Evolutionary conservation across 805 yeast species (phyloP), one percentile per base, ranked within the genome.

Genomic region (Debaryomyces castellii): DNA sequence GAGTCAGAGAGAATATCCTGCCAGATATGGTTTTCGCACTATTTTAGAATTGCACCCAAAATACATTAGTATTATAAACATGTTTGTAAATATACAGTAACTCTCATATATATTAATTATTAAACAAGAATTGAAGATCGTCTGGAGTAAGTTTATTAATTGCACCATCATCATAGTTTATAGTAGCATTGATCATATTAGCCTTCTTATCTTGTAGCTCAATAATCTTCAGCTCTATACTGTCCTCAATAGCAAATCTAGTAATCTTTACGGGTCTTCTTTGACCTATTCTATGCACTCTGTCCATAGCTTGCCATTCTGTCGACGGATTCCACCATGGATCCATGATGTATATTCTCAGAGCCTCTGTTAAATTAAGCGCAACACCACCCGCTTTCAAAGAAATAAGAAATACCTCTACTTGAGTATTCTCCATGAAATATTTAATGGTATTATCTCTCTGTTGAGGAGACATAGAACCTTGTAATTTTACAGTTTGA

Each of bases 311-410:
- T 64, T 94, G 99, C 90, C 97, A 94, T 64, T 94, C 99, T 6
- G 92, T 94, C 54, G 96, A 87, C 1, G 98, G 98, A 62, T 94
- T 95, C 98, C 99, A 94, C 99, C 99, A 94, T 28, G 98, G 98
- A 58, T 94, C 99, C 74, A 94, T 74, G 38, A 94, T 76, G 55
- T 94, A 94, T 39, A 94, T 98, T 59, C 92, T 98, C 2, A 95
- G 90, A 0, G 99, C 98, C 59, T 95, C 99, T 59, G 97, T 92
- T 52, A 94, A 74, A 62, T 94, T 94, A 53, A 94, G 74, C 0
- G 99, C 99, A 36, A 94, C 99, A 69, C 99, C 99, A 54, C 99
- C 99, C 0, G 99, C 99, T 61, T 94, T 94, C 57, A 94, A 76
- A 28, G 97, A 89, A 7, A 94, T 99, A 51, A 94, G 67, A 60